Base-by-base conservation (phyloP, 129 eudicot genomes). In the Mikania micrantha region DNA sequence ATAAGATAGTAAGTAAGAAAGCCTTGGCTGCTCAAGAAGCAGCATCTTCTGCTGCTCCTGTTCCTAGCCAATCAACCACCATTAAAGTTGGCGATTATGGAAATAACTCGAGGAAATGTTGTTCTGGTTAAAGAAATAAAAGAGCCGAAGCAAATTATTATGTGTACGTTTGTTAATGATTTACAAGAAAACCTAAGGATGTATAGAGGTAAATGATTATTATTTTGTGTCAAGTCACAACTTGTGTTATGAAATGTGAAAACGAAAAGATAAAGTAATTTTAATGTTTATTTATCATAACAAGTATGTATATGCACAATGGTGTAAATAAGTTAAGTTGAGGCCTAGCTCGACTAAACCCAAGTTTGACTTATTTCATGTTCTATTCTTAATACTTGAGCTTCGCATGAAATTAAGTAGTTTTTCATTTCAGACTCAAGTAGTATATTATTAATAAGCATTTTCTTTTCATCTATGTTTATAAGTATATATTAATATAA, bases 11-110 rank as follows among this genome's bases (percentile, higher is more conserved):
- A 9, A 92, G 95, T 73, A 85, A 84, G 77, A 92, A 92, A 64
- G 96, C 96, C 0, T 80, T 92, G 85, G 98, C 95, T n/a, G 98
- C 98, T 24, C 91, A 86, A 50, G 96, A 88, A 79, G 96, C 94
- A 16, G 61, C 80, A 36, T 53, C 71, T 28, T 66, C 78, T 65
- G 53, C 82, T 27, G 67, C 76, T 24, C 69, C 77, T 3, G 16
- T 86, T 60, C 98, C 98, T 19, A 71, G 86, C 28, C 90, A 93
- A 25, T 88, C 95, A 49, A 86, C 98, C 16, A 77, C 90, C n/a
- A 85, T 92, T 44, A 80, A 88, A 76, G 95, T 92, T 60, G 89
- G 81, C 4, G 85, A 88, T 47, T 71, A 74, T 56, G 65, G 70
- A 16, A 71, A 70, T 80, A 81, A 79, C 16, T 32, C 49, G 71